Evolutionary conservation across 768 basidiomycete genomes (phyloP).

Genomic region (Panus rudis): DNA sequence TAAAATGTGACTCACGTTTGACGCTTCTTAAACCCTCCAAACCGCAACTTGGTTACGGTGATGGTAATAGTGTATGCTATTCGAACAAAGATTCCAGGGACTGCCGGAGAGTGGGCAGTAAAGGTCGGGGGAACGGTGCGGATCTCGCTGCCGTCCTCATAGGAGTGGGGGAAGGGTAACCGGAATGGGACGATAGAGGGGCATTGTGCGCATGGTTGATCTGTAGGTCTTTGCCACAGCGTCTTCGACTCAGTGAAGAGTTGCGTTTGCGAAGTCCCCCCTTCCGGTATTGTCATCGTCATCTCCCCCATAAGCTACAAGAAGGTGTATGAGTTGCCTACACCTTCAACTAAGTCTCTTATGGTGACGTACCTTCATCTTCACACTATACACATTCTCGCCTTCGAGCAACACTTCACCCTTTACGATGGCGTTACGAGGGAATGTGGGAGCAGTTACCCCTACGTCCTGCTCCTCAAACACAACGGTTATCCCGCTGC

Average conservation of each 20-base stretch:
- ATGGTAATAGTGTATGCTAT: constrained; percentile 42
- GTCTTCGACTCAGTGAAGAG: constrained; percentile 10
- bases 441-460: constrained; percentile 35
- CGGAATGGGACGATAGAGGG: constrained; percentile 37
- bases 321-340: background rate
- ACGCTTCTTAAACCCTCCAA: constrained; percentile 38
- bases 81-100: constrained; percentile 33
- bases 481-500: constrained; percentile 34
- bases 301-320: constrained; percentile 18
- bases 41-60: constrained; percentile 29
- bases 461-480: constrained; percentile 41
- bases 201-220: constrained; percentile 14
- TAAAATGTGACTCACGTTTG: constrained; percentile 33
- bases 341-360: background rate
- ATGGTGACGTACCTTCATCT: constrained; percentile 34
- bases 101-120: constrained; percentile 23
- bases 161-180: constrained; percentile 39
- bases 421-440: constrained; percentile 32
- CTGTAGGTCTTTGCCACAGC: constrained; percentile 11
- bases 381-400: constrained; percentile 33
- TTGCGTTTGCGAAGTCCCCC: background rate
- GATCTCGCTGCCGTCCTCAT: constrained; percentile 27
- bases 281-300: constrained; percentile 10
- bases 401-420: constrained; percentile 39
- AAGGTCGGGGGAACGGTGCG: constrained; percentile 45